Percentiles rank a stretch among this genome's conserved stretches.
Evolutionary conservation across 164 flowering plant genomes (phyloP).

Genomic region (Vitis rupestris): DNA sequence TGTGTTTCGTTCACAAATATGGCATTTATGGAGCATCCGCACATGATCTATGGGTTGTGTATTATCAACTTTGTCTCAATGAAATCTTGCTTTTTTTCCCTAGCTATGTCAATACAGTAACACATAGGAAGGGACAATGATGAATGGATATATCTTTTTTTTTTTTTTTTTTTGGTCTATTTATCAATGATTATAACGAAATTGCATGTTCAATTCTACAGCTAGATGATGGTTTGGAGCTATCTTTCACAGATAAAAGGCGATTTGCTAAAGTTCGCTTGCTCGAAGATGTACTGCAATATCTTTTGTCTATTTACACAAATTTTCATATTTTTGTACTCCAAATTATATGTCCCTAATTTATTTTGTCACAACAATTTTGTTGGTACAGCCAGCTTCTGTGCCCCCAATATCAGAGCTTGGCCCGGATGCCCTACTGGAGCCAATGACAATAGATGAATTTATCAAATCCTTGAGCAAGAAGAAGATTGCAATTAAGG

Average conservation of each 20-base stretch:
- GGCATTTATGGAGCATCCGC: no score
- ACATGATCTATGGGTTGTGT: no score
- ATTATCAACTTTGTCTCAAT: no score
- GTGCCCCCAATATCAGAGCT: slow-evolving; percentile 91
- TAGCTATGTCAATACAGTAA: no score
- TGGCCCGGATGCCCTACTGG: slow-evolving; percentile 92
- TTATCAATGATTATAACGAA: neutral
- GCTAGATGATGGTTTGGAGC: slow-evolving; percentile 91
- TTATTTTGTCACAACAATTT: slow-evolving; percentile 5
- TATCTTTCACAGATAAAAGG: slow-evolving; percentile 98
- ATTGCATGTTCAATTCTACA: slow-evolving; percentile 28
- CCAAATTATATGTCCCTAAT: neutral
- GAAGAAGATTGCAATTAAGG: slow-evolving; percentile 82
- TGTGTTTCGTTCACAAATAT: no score
- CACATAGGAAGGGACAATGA: no score
- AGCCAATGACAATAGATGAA: slow-evolving; percentile 71
- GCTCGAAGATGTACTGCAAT: slow-evolving; percentile 73
- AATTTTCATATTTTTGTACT: slow-evolving; percentile 1
- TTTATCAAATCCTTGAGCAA: slow-evolving; percentile 56
- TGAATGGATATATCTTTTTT: neutral
- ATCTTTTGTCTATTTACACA: neutral
- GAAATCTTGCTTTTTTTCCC: no score
- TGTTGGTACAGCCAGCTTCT: slow-evolving; percentile 62
- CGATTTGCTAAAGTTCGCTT: slow-evolving; percentile 95
- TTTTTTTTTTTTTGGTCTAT: neutral